Conservation (phyloP, 345 rosid species). For the Aquilaria sinensis region DNA sequence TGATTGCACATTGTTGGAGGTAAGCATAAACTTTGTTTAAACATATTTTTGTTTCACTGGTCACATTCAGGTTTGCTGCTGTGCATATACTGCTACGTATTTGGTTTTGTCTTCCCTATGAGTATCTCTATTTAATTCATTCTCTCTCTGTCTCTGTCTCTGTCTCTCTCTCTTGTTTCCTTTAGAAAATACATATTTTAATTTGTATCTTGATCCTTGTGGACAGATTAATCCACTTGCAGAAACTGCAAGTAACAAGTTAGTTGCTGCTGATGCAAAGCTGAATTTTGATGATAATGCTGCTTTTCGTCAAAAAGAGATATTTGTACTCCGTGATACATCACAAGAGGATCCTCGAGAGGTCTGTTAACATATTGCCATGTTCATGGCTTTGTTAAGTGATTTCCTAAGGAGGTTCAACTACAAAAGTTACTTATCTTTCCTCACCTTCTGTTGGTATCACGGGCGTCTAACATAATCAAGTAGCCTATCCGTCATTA, state of each 20-base stretch:
- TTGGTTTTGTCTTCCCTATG: neutral
- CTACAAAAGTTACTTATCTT: neutral
- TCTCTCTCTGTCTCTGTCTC: neutral
- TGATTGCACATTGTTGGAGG: conserved; percentile 98
- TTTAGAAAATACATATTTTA: conserved; percentile 13
- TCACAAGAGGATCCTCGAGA: conserved; percentile 98
- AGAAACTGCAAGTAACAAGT: conserved; percentile 72
- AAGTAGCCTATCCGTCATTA: too few species aligned
- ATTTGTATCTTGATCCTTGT: conserved; percentile 4
- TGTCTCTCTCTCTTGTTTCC: neutral
- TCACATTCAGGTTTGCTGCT: too few species aligned
- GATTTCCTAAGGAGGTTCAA: neutral
- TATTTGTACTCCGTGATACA: conserved; percentile 81
- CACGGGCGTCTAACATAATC: too few species aligned
- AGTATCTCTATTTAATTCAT: neutral
- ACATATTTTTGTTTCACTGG: neutral
- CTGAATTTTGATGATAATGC: conserved; percentile 99
- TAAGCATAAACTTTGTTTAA: conserved; percentile 30
- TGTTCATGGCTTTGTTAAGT: neutral
- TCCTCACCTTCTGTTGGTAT: neutral
- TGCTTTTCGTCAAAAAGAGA: conserved; percentile 81
- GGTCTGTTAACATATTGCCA: conserved; percentile 33
- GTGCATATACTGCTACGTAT: neutral
- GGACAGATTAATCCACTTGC: conserved; percentile 94
- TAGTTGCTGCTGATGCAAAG: conserved; percentile 99